Evolutionary conservation across 192 early-diverging fungal species (phyloP).

Genomic region (Coemansia asiatica): DNA sequence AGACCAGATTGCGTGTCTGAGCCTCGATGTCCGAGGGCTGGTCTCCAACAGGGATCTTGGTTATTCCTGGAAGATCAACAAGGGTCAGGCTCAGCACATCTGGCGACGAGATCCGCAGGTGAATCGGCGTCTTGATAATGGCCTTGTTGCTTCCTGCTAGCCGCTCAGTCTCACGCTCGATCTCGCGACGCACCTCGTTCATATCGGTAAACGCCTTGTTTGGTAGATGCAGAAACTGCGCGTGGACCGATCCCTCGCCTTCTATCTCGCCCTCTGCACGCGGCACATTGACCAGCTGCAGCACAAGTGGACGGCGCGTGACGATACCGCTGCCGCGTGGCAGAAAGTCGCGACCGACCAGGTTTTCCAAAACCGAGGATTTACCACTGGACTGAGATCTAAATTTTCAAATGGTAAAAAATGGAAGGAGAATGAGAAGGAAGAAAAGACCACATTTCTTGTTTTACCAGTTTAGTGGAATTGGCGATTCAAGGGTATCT

Average conservation of each 20-base stretch:
- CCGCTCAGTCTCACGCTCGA: constrained; percentile 76
- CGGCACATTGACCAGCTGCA: constrained; percentile 72
- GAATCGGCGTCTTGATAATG: constrained; percentile 74
- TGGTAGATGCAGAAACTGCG: constrained; percentile 75
- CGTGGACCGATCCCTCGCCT: constrained; percentile 46
- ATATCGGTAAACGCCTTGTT: constrained; percentile 77
- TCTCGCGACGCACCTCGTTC: constrained; percentile 73
- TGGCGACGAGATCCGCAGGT: constrained; percentile 73
- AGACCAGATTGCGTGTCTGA: constrained; percentile 71
- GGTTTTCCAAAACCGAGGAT: constrained; percentile 95
- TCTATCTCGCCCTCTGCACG: constrained; percentile 9
- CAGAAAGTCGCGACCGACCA: constrained; percentile 97
- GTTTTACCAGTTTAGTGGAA: too few relatives aligned
- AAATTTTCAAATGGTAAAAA: constrained; percentile 12
- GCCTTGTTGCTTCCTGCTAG: constrained; percentile 80
- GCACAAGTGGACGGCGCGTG: constrained; percentile 76
- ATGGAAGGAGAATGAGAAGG: neutral
- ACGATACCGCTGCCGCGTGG: constrained; percentile 89
- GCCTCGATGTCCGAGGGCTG: constrained; percentile 82
- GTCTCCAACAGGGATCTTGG: constrained; percentile 75
- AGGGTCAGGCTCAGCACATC: constrained; percentile 79
- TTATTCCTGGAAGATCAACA: constrained; percentile 80
- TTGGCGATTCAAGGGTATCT: too few relatives aligned
- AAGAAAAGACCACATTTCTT: neutral
- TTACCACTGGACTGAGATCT: constrained; percentile 89